phyloP scores from a whole-genome alignment of 116 monocot species.

The Cymodocea nodosa region DNA sequence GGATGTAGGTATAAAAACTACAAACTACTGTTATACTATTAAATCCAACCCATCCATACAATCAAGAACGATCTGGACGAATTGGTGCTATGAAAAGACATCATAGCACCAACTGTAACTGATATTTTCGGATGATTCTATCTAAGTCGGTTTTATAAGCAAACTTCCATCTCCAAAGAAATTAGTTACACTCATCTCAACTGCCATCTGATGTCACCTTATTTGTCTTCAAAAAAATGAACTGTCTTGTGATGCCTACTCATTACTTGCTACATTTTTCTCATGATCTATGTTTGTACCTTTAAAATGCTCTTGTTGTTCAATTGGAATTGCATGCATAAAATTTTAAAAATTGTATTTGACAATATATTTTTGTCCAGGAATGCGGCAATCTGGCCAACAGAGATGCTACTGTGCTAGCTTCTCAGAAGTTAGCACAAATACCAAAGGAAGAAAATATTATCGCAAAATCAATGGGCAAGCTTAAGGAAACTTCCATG shows the following conservation, averaged over 20 bases:
- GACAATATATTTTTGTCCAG: constrained; percentile 14
- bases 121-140: too few relatives aligned
- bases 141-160: too few relatives aligned
- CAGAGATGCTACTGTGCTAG: constrained; percentile 16
- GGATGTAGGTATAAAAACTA: too few relatives aligned
- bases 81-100: too few relatives aligned
- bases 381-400: constrained; percentile 21
- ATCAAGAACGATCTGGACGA: too few relatives aligned
- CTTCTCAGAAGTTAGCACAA: constrained; percentile 13
- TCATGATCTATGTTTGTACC: background rate
- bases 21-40: too few relatives aligned
- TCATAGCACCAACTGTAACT: too few relatives aligned
- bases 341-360: background rate
- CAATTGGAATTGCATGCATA: background rate
- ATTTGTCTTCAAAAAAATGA: background rate
- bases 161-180: too few relatives aligned
- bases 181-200: too few relatives aligned
- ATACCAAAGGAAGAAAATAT: constrained; percentile 42
- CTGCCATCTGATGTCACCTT: too few relatives aligned
- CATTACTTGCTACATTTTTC: background rate
- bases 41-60: too few relatives aligned
- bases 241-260: background rate
- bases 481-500: constrained; percentile 74
- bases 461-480: constrained; percentile 64
- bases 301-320: background rate